These are phyloP conservation scores for Solanum okadae DNA, from an alignment of 257 asterid genomes.

Conservation along the genomic window DNA sequence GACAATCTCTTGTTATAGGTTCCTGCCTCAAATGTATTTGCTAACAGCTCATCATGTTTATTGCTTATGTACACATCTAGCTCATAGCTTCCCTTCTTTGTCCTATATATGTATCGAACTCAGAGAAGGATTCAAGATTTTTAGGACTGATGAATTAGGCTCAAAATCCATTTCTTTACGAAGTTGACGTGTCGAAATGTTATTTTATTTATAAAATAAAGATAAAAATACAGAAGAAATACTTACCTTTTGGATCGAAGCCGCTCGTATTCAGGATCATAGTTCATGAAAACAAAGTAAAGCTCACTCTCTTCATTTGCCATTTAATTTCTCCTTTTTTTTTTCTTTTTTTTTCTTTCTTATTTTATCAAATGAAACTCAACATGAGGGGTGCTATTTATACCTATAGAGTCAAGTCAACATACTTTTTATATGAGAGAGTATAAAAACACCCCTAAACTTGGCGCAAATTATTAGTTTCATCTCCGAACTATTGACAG, in stretches of 20 bases:
- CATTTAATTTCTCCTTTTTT: not conserved
- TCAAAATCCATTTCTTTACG: too few species aligned
- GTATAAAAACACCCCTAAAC: too few species aligned
- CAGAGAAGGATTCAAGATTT: not conserved
- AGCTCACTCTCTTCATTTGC: constrained; percentile 21
- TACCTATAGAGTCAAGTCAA: not conserved
- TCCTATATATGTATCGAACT: constrained; percentile 12
- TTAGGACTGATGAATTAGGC: too few species aligned
- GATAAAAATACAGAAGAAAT: not conserved
- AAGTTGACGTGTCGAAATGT: too few species aligned
- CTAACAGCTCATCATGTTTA: constrained; percentile 72
- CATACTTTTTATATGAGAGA: not conserved
- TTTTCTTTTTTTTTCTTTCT: not conserved
- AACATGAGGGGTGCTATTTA: not conserved
- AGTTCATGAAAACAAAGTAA: constrained; percentile 81
- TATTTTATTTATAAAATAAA: too few species aligned
- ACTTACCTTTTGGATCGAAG: constrained; percentile 57
- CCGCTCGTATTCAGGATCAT: constrained; percentile 76
- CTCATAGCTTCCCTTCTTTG: constrained; percentile 49
- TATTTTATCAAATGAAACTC: not conserved
- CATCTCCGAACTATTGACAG: too few species aligned
- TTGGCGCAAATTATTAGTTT: too few species aligned
- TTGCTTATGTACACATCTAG: constrained; percentile 63
- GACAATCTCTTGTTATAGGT: constrained; percentile 69
- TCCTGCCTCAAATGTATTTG: constrained; percentile 41